Percentiles rank a stretch among this genome's conserved stretches.
These are phyloP conservation scores for Penicillium janthinellum DNA, from an alignment of 2,329 filamentous ascomycete species.

Conservation along the genomic window DNA sequence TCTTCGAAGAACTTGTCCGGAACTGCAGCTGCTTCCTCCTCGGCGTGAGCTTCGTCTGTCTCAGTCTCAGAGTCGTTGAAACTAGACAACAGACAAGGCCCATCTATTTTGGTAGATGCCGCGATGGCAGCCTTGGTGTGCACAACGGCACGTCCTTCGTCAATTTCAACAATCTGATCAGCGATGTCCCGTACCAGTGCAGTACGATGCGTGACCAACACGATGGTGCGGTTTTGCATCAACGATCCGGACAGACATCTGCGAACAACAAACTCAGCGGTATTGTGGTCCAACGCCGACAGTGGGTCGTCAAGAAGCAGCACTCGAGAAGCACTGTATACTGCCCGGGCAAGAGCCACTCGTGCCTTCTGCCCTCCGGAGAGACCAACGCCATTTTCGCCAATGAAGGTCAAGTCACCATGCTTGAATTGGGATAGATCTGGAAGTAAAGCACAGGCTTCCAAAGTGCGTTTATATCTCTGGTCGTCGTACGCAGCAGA, in stretches of 20 bases:
- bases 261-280: constrained; percentile 62
- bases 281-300: constrained; percentile 65
- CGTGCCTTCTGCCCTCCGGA: constrained; percentile 64
- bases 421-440: constrained; percentile 66
- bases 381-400: constrained; percentile 63
- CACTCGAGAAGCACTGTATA: constrained; percentile 59
- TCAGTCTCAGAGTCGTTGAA: constrained; percentile 20
- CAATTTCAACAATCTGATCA: constrained; percentile 71
- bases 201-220: constrained; percentile 66
- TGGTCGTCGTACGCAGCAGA: constrained; percentile 67
- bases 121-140: constrained; percentile 52
- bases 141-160: constrained; percentile 59
- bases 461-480: constrained; percentile 68
- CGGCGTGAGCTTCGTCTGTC: constrained; percentile 37
- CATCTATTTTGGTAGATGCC: constrained; percentile 42
- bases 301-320: constrained; percentile 62
- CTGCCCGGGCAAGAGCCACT: constrained; percentile 61
- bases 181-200: constrained; percentile 75
- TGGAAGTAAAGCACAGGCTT: constrained; percentile 62
- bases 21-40: constrained; percentile 54
- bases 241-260: constrained; percentile 60
- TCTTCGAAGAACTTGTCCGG: constrained; percentile 80
- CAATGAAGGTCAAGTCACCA: constrained; percentile 63
- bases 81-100: constrained; percentile 29
- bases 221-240: constrained; percentile 54